Evolutionary conservation across 1,139 yeast genomes (phyloP).

Genomic region (Eremothecium gossypii): DNA sequence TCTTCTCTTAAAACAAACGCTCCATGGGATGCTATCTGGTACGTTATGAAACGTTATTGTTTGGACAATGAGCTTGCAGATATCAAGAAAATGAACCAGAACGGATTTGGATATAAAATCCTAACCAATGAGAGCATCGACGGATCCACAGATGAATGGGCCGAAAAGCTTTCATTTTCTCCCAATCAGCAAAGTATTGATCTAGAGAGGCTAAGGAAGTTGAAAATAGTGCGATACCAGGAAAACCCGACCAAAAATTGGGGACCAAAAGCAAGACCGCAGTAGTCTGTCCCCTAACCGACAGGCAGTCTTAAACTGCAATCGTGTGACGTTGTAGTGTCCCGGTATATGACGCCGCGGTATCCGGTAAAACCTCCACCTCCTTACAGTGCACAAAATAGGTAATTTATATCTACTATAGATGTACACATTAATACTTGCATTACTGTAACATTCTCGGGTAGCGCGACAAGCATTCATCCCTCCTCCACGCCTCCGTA

Average conservation of each 20-base stretch:
- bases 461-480: neutral
- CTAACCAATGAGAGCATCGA: conserved; percentile 34
- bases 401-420: too few species aligned
- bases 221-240: conserved; percentile 79
- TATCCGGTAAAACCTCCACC: too few species aligned
- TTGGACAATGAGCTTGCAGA: conserved; percentile 32
- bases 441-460: too few species aligned
- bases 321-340: too few species aligned
- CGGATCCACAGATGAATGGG: conserved; percentile 20
- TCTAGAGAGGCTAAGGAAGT: conserved; percentile 52
- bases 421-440: too few species aligned
- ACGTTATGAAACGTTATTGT: conserved; percentile 61
- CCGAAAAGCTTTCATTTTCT: conserved; percentile 37
- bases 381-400: too few species aligned
- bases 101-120: conserved; percentile 59
- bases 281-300: conserved; percentile 7
- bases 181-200: conserved; percentile 47
- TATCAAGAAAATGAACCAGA: conserved; percentile 36
- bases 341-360: too few species aligned
- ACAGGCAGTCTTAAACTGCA: too few species aligned
- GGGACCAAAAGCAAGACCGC: conserved; percentile 89
- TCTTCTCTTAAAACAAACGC: conserved; percentile 87
- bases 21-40: conserved; percentile 71
- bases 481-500: too few species aligned
- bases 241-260: conserved; percentile 88